Evolutionary conservation across 305 asterid genomes (phyloP).

Genomic region (Fraxinus nigra): DNA sequence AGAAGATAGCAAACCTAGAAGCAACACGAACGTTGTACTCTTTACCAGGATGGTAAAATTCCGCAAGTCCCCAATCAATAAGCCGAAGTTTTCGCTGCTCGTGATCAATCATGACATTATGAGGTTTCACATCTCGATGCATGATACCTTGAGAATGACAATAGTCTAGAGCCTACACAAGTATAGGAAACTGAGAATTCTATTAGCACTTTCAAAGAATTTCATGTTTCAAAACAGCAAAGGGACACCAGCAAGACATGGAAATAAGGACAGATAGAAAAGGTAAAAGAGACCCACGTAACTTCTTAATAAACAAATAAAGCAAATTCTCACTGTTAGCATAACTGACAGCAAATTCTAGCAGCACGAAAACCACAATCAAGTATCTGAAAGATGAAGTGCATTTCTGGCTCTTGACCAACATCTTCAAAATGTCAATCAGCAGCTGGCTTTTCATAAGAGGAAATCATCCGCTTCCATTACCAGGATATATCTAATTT

Average conservation of each 20-base stretch:
- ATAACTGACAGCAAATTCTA: conserved; percentile 4
- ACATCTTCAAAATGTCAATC: neutral
- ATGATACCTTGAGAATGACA: conserved; percentile 94
- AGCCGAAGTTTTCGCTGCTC: conserved; percentile 85
- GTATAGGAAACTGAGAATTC: conserved; percentile 8
- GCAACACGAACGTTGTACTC: conserved; percentile 93
- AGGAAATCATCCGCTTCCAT: neutral
- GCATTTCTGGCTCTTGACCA: neutral
- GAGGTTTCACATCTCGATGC: conserved; percentile 97
- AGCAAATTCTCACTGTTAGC: conserved; percentile 9
- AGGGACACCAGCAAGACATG: neutral
- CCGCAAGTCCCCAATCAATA: conserved; percentile 94
- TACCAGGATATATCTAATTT: neutral
- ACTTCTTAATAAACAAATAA: neutral
- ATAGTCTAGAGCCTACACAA: conserved; percentile 70
- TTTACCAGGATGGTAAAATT: conserved; percentile 84
- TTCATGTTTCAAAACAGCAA: conserved; percentile 1
- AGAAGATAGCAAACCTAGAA: conserved; percentile 60
- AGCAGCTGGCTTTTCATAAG: neutral
- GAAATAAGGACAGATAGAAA: neutral
- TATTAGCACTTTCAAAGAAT: neutral
- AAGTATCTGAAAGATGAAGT: conserved; percentile 7
- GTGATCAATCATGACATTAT: conserved; percentile 91
- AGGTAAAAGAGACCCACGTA: neutral
- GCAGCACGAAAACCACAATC: neutral